Conservation (phyloP, 345 rosid genomes). For the Rhodamnia argentea region DNA sequence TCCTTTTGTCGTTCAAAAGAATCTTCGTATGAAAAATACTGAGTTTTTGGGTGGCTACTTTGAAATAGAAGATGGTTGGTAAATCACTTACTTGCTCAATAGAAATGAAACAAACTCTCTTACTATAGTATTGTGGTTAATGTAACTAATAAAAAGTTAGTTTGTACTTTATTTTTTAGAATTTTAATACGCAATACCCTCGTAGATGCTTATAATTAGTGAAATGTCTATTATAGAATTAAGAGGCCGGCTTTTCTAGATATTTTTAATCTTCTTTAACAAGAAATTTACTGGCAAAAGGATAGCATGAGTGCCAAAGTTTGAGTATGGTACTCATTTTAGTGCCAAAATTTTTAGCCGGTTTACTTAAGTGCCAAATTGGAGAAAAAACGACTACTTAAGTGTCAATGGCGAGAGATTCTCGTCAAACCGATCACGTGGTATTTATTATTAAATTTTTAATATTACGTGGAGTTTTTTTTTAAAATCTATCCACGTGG, state of each 20-base stretch:
- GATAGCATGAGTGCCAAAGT: too few species aligned
- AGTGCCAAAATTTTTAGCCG: too few species aligned
- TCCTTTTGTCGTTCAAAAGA: not conserved
- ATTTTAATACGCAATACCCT: not conserved
- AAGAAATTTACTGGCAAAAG: not conserved
- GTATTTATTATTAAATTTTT: too few species aligned
- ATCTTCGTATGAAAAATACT: not conserved
- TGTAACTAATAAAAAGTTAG: not conserved
- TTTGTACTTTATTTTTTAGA: not conserved
- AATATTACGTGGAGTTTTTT: too few species aligned
- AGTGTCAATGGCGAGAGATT: too few species aligned
- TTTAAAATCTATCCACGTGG: too few species aligned
- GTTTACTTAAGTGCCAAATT: too few species aligned
- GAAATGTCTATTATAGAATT: not conserved
- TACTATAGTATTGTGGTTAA: not conserved
- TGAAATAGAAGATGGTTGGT: not conserved
- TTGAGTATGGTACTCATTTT: too few species aligned
- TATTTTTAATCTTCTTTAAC: not conserved
- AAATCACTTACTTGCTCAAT: not conserved
- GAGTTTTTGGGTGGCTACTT: fast-evolving
- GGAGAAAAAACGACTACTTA: too few species aligned
- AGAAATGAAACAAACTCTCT: not conserved
- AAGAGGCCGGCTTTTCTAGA: not conserved
- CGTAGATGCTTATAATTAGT: not conserved
- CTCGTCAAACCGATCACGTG: too few species aligned